Percentiles rank a stretch among this genome's conserved stretches.
These are phyloP conservation scores for Cyamopsis tetragonoloba DNA, from an alignment of 306 rosid genomes.

Conservation along the genomic window DNA sequence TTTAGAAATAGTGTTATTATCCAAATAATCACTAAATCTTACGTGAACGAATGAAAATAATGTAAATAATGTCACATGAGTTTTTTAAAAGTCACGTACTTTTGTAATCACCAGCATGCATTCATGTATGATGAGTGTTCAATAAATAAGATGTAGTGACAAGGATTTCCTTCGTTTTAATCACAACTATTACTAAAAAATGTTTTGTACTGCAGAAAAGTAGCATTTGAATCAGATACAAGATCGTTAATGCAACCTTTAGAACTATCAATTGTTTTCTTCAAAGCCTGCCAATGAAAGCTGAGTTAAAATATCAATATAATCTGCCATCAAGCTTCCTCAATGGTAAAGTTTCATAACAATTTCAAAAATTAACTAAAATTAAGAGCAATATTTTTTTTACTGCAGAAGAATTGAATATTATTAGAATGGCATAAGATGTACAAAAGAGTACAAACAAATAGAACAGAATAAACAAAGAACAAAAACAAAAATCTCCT, in stretches of 20 bases:
- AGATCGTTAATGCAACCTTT: not conserved
- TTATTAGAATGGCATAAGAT: too few species aligned
- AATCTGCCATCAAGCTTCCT: not conserved
- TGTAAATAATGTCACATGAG: too few species aligned
- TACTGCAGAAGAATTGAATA: too few species aligned
- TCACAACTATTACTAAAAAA: not conserved
- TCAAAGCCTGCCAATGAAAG: not conserved
- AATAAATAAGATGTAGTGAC: not conserved
- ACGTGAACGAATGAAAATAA: too few species aligned
- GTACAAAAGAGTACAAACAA: too few species aligned
- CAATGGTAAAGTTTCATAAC: not conserved
- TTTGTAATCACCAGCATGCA: too few species aligned
- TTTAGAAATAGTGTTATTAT: too few species aligned
- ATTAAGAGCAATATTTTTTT: not conserved
- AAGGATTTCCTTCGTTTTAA: not conserved
- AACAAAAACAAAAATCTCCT: too few species aligned
- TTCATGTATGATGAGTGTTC: too few species aligned
- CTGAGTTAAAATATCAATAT: not conserved
- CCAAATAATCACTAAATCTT: too few species aligned
- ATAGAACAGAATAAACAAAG: too few species aligned
- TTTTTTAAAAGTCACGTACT: too few species aligned
- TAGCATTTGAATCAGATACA: not conserved
- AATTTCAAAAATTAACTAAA: not conserved
- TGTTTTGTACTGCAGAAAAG: not conserved
- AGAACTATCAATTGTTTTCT: not conserved